phyloP scores from a whole-genome alignment of 139 green algal species.

The Auxenochlorella pyrenoidosa region DNA sequence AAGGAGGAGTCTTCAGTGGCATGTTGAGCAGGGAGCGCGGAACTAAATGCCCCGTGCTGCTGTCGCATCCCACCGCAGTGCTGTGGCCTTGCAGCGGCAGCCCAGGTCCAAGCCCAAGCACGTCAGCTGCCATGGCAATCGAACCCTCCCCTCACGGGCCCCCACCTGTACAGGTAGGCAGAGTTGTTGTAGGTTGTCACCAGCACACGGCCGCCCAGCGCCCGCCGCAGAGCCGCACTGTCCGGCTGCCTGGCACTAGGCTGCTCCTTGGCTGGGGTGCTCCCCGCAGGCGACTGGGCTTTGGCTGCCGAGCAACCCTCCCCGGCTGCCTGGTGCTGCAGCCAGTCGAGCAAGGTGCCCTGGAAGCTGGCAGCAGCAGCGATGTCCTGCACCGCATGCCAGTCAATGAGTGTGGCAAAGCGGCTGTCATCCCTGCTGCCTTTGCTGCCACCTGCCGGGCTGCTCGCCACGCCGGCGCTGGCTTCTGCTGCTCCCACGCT shows the following conservation, averaged over 20 bases:
- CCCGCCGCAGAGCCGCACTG: neutral
- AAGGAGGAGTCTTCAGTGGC: too few species aligned
- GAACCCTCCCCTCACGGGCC: too few species aligned
- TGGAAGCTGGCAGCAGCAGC: neutral
- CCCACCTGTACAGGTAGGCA: constrained; percentile 25
- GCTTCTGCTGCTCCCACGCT: neutral
- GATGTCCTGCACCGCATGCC: neutral
- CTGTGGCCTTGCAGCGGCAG: too few species aligned
- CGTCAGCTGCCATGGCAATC: too few species aligned
- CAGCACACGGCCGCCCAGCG: constrained; percentile 14
- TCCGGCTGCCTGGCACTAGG: neutral
- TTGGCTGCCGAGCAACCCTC: neutral
- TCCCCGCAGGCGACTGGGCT: neutral
- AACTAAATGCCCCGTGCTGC: too few species aligned
- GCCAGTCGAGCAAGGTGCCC: constrained; percentile 13
- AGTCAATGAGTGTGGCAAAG: neutral
- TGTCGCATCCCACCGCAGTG: too few species aligned
- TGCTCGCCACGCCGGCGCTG: too few species aligned
- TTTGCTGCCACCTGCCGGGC: neutral
- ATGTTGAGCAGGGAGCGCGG: too few species aligned
- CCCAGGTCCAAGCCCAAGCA: too few species aligned
- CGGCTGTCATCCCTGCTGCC: neutral
- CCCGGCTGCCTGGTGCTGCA: neutral
- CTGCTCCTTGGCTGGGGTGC: neutral
- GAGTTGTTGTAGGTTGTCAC: constrained; percentile 37